Evolutionary conservation across 768 basidiomycete genomes (phyloP).

Genomic region (Chiua virens): DNA sequence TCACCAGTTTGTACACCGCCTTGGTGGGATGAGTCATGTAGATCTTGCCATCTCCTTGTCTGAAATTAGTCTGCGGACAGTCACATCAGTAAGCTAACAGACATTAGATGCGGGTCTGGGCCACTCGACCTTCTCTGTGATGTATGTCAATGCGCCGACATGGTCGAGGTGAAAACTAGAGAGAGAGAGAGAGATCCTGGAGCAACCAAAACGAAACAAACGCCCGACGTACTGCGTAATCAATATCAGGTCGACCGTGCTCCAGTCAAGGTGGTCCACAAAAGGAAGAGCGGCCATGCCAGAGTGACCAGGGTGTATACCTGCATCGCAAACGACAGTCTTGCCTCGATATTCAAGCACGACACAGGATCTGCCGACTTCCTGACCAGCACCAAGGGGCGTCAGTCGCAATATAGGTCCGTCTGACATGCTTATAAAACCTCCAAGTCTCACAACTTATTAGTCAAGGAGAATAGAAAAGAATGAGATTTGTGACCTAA

Average conservation of each 20-base stretch:
- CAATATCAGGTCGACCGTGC: slow-evolving; percentile 90
- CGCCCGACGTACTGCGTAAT: slow-evolving; percentile 79
- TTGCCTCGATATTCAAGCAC: slow-evolving; percentile 89
- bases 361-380: slow-evolving; percentile 95
- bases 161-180: slow-evolving; percentile 94
- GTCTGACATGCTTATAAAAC: slow-evolving; percentile 43
- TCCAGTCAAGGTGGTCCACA: slow-evolving; percentile 96
- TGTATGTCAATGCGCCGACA: slow-evolving; percentile 92
- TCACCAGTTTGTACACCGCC: slow-evolving; percentile 95
- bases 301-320: slow-evolving; percentile 89
- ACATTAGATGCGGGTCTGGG: neutral
- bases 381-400: slow-evolving; percentile 92
- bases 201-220: neutral
- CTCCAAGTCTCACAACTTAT: too few species aligned
- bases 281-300: slow-evolving; percentile 94
- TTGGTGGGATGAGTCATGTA: slow-evolving; percentile 99
- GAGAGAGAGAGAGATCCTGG: neutral
- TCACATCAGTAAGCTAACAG: neutral
- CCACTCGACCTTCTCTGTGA: slow-evolving; percentile 83
- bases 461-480: too few species aligned
- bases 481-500: too few species aligned
- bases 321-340: slow-evolving; percentile 94
- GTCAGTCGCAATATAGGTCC: slow-evolving; percentile 72
- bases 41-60: slow-evolving; percentile 92
- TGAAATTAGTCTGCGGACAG: slow-evolving; percentile 86